Percentiles rank a stretch among this genome's conserved stretches.
Evolutionary conservation across 148 eudicot genomes (phyloP).

Genomic region (Chenopodium album): DNA sequence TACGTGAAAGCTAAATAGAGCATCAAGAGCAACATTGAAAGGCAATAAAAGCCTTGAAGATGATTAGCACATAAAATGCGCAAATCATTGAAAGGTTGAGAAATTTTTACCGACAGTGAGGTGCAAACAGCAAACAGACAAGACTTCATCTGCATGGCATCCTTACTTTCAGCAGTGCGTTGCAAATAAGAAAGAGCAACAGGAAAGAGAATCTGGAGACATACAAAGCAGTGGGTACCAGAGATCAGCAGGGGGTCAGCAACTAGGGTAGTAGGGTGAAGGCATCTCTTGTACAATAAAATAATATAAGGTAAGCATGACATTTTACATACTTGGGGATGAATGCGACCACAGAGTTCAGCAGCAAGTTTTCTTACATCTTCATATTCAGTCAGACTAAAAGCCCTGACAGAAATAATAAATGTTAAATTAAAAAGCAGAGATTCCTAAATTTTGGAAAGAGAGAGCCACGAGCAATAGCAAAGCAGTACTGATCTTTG

Average conservation of each 20-base stretch:
- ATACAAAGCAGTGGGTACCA: neutral
- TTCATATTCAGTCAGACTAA: conserved; percentile 59
- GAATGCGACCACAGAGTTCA: conserved; percentile 83
- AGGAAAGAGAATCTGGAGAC: conserved; percentile 58
- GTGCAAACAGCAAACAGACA: conserved; percentile 76
- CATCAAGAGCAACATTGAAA: neutral
- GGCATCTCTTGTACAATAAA: neutral
- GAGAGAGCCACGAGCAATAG: neutral
- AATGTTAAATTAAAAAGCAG: neutral
- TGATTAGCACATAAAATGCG: neutral
- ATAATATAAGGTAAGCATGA: no score
- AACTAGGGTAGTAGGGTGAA: neutral
- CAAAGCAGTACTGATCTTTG: neutral
- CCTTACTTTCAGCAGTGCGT: conserved; percentile 42
- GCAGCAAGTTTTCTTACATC: conserved; percentile 87
- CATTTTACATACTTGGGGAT: conserved; percentile 52
- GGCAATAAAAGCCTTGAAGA: neutral
- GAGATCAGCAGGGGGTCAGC: neutral
- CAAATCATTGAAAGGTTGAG: neutral
- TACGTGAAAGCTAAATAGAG: neutral
- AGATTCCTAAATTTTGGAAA: neutral
- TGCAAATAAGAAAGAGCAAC: conserved; percentile 50
- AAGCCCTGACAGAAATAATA: conserved; percentile 43
- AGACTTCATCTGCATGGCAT: conserved; percentile 57
- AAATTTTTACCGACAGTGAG: conserved; percentile 56